Conservation (phyloP, 2,329 filamentous ascomycete genomes). For the Talaromyces funiculosus region DNA sequence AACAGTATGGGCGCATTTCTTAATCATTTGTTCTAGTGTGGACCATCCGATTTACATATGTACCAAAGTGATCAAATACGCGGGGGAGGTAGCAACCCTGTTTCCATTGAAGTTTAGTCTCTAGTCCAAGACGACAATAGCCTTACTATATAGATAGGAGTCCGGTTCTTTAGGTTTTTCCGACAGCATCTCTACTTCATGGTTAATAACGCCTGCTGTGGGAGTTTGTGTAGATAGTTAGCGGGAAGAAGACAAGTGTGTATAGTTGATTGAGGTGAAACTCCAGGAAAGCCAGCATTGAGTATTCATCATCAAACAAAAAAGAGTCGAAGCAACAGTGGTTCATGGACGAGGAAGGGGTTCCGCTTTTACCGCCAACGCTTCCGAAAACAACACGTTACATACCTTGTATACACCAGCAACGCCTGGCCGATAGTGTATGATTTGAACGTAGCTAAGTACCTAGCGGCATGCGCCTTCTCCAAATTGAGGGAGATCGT, state of each 20-base stretch:
- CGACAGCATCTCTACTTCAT: not conserved
- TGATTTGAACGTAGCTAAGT: not conserved
- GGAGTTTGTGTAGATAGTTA: not conserved
- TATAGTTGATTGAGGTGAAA: not conserved
- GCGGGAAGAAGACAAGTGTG: not conserved
- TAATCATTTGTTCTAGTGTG: too few species aligned
- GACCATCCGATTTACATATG: too few species aligned
- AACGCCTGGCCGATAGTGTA: not conserved
- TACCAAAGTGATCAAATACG: too few species aligned
- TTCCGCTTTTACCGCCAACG: not conserved
- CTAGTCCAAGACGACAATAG: not conserved
- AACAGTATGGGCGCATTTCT: too few species aligned
- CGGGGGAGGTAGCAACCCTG: too few species aligned
- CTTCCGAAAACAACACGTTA: not conserved
- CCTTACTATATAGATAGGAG: not conserved
- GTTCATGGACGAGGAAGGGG: not conserved
- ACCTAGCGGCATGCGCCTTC: not conserved
- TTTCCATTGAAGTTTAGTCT: not conserved
- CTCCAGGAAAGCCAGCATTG: not conserved
- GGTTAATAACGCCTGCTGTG: not conserved
- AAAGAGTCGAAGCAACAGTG: not conserved
- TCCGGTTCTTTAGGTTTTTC: not conserved
- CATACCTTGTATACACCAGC: not conserved
- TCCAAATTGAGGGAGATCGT: not conserved
- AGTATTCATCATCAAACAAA: not conserved